Base-by-base conservation (phyloP, 2,329 filamentous ascomycete species). In the Exophiala aquamarina region DNA sequence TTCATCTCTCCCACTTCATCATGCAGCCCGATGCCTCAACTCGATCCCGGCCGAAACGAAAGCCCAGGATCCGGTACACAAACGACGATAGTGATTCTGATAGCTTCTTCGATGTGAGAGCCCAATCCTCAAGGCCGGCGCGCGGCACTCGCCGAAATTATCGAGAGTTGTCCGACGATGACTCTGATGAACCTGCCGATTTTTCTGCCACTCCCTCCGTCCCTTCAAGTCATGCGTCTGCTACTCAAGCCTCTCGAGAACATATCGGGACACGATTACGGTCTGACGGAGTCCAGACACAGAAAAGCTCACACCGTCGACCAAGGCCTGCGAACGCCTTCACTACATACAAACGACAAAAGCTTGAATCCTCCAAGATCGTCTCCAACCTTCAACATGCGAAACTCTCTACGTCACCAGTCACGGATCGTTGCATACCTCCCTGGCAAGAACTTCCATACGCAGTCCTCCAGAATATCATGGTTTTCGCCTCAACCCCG, bases 401-500 rank as follows among this genome's bases (percentile, higher is more conserved):
- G 26, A 41, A 13, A 11, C 32, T 40, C 11, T 17, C 17, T 19
- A 19, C 11, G 42, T 26, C 21, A 15, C 32, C 28, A 7, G 29
- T 31, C 19, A 26, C 33, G 15, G 48, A 41, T 21, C 33, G 28
- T 20, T 39, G 36, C 8, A 75, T 80, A 38, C 78, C 78, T 11
- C 67, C 75, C 31, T 87, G 79, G 80, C 70, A 74, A 47, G 75
- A 72, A 17, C 73, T 89, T 17, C 82, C 85, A 1, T 87, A 89
- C 57, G 76, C 83, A 36, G 75, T 89, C 13, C 81, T 90, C 55
- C 70, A 82, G 18, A 76, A 82, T 44, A 81, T 93, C 31, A 89
- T 94, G 61, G 69, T 78, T 37, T 82, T 81, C 63, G 83, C 87
- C 9, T 81, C 84, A 2, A 67, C 75, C 40, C 79, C 82, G 3